Base-by-base conservation (phyloP, 495 filamentous ascomycete genomes). In the Xylaria flabelliformis region DNA sequence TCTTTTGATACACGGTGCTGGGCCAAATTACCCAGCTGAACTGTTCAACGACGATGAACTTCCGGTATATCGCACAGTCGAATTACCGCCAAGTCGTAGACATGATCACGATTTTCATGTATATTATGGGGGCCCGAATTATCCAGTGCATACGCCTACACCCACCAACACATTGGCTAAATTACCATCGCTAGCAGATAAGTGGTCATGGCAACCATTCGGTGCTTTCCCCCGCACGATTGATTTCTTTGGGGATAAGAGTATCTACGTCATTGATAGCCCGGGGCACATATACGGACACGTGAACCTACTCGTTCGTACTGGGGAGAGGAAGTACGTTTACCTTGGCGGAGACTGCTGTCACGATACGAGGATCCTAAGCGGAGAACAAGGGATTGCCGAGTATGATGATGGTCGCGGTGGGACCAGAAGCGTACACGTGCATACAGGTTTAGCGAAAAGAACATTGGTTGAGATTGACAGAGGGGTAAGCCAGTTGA, bases 281-380 rank as follows among this genome's bases (percentile, higher is more conserved):
- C 86, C 86, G 3, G 85, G 85, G 2, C 85, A 88, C 72, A 68
- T 86, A 6, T 78, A 80, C 17, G 85, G 84, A 0, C 85, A 88
- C 68, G 77, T 85, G 46, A 87, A 86, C 68, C 75, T 86, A 15
- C 80, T 88, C 4, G 79, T 74, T 10, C 79, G 81, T 0, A 58
- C 77, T 1, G 74, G 64, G 0, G 67, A 75, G 13, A n/a, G 61
- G 8, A 72, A 70, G 39, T 83, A 76, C 36, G 76, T 85, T 12
- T 86, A 85, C 64, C 77, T 88, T 0, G 85, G 76, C 19, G 85
- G 82, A 1, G 85, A 87, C 75, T 81, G 83, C 56, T 85, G 82
- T 59, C 86, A 87, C 70, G 82, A 88, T 67, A 67, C 73, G 3
- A 75, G 85, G 26, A 77, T 87, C 8, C 65, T 87, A 55, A 76